Base-by-base conservation (phyloP, 1,284 basidiomycete genomes). In the Cryptococcus depauperatus region DNA sequence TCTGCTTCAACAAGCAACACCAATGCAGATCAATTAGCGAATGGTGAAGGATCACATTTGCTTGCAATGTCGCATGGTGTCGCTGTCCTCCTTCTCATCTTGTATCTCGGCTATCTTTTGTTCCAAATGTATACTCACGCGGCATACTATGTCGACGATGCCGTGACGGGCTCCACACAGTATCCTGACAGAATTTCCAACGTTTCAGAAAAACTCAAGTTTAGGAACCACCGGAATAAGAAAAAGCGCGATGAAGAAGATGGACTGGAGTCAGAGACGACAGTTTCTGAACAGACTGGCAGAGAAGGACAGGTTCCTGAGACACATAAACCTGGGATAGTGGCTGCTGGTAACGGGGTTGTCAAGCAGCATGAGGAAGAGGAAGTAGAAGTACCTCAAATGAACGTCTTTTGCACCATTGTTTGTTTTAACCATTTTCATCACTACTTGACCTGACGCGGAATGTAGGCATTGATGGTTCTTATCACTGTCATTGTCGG, bases 71-170 rank as follows among this genome's bases (percentile, higher is more conserved):
- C 82, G 57, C 85, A 81, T 54, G 89, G 85, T 13, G 85, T 87
- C 14, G 78, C 88, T 0, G 76, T 93, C 46, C 79, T 93, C 42
- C 75, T 92, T 3, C 76, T 92, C 13, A 75, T 88, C 9, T 50
- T 69, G 38, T 88, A 90, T 66, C 65, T 68, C 2, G 77, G 75
- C 19, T 89, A 86, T 62, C 76, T 92, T 14, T 63, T 83, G 37
- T 93, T 93, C 76, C 87, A 91, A 64, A 79, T 93, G 9, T 87
- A 80, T 66, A 85, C 86, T 0, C 89, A 93, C 70, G 77, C 83
- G 1, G 61, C 76, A 28, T 72, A 91, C 5, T 92, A 86, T 62
- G 57, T 75, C 37, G 76, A 77, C 38, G 65, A 64, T 43, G 54
- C 51, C 33, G 50, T 48, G 40, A 56, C 59, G 18, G 41, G 44